phyloP scores from a whole-genome alignment of 2,329 filamentous ascomycete genomes.

The Uncinocarpus reesii region DNA sequence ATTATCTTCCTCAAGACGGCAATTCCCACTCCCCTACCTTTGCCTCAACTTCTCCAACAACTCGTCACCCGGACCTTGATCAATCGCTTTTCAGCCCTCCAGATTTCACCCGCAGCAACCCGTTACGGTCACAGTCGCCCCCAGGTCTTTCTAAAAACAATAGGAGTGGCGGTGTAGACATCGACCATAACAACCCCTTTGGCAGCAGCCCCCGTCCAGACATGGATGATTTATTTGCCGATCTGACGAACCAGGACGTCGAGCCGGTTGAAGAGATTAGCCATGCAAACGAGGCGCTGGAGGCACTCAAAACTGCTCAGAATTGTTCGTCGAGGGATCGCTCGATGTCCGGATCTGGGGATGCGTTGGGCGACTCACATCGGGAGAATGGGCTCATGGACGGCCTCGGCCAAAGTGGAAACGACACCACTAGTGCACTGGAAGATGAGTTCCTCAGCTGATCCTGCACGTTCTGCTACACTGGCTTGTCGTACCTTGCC shows the following conservation, averaged over 20 bases:
- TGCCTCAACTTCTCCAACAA: conserved; percentile 32
- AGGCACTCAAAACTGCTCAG: conserved; percentile 32
- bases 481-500: neutral
- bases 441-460: conserved; percentile 23
- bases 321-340: conserved; percentile 28
- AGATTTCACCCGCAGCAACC: conserved; percentile 29
- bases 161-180: conserved; percentile 26
- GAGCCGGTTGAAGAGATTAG: conserved; percentile 33
- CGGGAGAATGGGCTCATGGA: conserved; percentile 19
- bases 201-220: conserved; percentile 33
- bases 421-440: conserved; percentile 19
- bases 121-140: conserved; percentile 17
- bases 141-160: conserved; percentile 22
- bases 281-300: conserved; percentile 40
- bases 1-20: conserved; percentile 30
- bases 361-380: conserved; percentile 18
- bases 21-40: conserved; percentile 31
- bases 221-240: conserved; percentile 39
- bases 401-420: conserved; percentile 20
- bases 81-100: conserved; percentile 36
- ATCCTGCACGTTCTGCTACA: neutral
- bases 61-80: conserved; percentile 28
- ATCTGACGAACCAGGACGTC: conserved; percentile 37
- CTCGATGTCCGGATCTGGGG: conserved; percentile 18
- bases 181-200: conserved; percentile 27